Percentiles rank a stretch among this genome's conserved stretches.
Conservation (phyloP, 2,329 filamentous ascomycete genomes). For the Penicillium frequentans region DNA sequence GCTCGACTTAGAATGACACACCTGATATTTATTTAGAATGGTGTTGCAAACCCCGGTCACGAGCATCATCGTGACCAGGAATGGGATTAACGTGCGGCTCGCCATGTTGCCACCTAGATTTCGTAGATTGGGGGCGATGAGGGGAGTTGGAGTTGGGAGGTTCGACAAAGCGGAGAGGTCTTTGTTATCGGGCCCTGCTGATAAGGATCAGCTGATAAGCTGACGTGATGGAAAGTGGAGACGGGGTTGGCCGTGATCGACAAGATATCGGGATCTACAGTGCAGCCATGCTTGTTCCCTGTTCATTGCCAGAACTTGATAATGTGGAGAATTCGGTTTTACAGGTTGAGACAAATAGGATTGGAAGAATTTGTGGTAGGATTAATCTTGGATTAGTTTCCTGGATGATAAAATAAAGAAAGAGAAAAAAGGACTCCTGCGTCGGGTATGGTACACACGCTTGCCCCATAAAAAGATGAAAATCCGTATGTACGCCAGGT, state of each 20-base stretch:
- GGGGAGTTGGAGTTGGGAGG: conserved; percentile 6
- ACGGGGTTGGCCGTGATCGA: background rate
- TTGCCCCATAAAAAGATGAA: conserved; percentile 9
- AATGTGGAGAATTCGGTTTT: background rate
- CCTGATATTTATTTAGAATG: conserved; percentile 93
- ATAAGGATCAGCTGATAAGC: conserved; percentile 6
- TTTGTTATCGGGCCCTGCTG: background rate
- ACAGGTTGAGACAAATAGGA: background rate
- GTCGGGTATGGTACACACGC: conserved; percentile 22
- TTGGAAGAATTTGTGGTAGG: background rate
- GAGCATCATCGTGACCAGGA: conserved; percentile 95
- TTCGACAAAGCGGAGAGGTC: conserved; percentile 5
- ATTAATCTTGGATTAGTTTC: background rate
- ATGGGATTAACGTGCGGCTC: conserved; percentile 69
- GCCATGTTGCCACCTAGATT: conserved; percentile 57
- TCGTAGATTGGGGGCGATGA: conserved; percentile 5
- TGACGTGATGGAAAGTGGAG: conserved; percentile 7
- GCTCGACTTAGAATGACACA: conserved; percentile 39
- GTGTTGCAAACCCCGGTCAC: conserved; percentile 96
- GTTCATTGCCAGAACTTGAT: too few species aligned
- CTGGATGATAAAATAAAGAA: background rate
- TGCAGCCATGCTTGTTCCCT: background rate
- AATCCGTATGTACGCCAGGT: conserved; percentile 18
- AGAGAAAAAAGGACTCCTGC: conserved; percentile 10
- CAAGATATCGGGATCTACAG: background rate